phyloP scores from a whole-genome alignment of 371 early-diverging fungal species.

The Massospora cicadina region DNA sequence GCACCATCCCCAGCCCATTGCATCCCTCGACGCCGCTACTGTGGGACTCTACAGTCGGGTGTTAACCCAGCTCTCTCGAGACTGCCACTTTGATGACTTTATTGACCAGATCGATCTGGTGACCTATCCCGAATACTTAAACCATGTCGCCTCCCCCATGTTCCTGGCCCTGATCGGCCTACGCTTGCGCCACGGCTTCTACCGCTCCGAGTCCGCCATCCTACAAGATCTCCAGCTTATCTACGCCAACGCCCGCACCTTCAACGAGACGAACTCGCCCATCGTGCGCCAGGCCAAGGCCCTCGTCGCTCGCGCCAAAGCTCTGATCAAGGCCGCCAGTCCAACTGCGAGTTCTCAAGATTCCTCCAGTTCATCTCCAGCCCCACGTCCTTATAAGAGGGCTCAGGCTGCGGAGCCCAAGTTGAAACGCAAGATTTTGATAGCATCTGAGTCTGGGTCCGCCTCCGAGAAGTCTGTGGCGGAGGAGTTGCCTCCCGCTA shows the following conservation, averaged over 20 bases:
- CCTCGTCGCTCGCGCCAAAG: not conserved
- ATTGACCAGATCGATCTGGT: not conserved
- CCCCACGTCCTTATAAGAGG: not conserved
- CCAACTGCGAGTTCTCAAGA: not conserved
- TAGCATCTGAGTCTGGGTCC: not conserved
- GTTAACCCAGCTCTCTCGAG: not conserved
- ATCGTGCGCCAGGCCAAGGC: not conserved
- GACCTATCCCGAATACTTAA: not conserved
- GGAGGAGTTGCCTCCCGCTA: not conserved
- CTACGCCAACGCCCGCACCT: not conserved
- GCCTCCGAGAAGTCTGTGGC: not conserved
- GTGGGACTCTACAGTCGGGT: not conserved
- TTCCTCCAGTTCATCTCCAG: not conserved
- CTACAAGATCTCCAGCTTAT: not conserved
- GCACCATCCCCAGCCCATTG: not conserved
- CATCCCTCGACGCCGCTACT: not conserved
- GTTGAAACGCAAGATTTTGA: not conserved
- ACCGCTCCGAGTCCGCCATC: not conserved
- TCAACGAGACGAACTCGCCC: not conserved
- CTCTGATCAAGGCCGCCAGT: not conserved
- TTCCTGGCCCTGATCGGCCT: not conserved
- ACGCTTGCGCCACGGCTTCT: not conserved
- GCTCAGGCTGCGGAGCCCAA: not conserved
- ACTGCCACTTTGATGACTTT: not conserved
- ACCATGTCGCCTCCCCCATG: not conserved